Base-by-base conservation (phyloP, 495 filamentous ascomycete genomes). In the Cladorrhinum samala region DNA sequence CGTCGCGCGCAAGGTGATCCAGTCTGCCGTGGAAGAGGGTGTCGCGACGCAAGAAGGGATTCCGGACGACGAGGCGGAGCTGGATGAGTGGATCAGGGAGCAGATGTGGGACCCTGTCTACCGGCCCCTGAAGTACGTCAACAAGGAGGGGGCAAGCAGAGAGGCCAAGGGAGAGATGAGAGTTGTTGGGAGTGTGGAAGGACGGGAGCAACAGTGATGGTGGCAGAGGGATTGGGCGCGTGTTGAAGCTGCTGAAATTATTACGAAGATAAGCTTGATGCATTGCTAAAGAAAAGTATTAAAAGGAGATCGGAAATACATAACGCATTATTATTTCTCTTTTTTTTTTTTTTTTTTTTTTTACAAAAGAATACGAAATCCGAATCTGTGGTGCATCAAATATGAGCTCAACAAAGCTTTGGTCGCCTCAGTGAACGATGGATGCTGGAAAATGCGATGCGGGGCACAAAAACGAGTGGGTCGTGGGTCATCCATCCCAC, bases 61-160 rank as follows among this genome's bases (percentile, higher is more conserved):
- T 42, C 86, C 86, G 9, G 68, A 72, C 3, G 68, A 77, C 6
- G 78, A 83, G 9, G 65, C 49, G 2, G 79, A 83, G 3, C 57
- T 94, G 41, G 83, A 86, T 46, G 83, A 87, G 66, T 96, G 91
- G 91, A 84, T 95, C 51, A 67, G 80, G 8, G 85, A 84, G 67
- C 90, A 93, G 75, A 95, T 95, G 90, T 95, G 90, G 91, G 80
- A 91, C 55, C 78, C 90, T 2, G 68, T 65, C 18, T 95, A 95
- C 63, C 63, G 87, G 18, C 77, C 81, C 27, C 63, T 93, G 46
- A 78, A 72, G 59, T 71, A 70, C 21, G 80, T 88, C 2, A 67
- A 75, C 21, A 68, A 66, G 5, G 67, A 67, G 1, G 64, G 58
- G 9, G 82, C 82, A 4, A 78, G 71, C 27, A 64, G 76, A 1